A percentile compares a stretch with the other conserved stretches of the same genome.
Conservation (phyloP, 1,284 basidiomycete species). For the Moesziomyces globuligerus region DNA sequence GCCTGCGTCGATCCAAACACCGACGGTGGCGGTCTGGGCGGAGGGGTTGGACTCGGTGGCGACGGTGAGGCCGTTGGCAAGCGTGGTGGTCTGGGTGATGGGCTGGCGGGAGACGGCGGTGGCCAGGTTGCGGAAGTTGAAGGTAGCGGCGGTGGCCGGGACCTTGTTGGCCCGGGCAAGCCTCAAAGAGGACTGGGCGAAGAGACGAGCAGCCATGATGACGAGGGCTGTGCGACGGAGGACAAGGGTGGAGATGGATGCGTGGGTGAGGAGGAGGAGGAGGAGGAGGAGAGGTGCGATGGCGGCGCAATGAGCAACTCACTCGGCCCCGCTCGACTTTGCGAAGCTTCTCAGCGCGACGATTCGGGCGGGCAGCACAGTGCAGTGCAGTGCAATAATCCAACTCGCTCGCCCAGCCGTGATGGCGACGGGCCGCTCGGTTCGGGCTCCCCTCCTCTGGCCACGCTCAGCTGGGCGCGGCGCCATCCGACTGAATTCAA, state of each 20-base stretch:
- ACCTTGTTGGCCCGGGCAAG: constrained; percentile 48
- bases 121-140: constrained; percentile 49
- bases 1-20: constrained; percentile 98
- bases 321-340: too few species aligned
- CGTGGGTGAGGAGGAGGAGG: constrained; percentile 13
- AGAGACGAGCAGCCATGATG: constrained; percentile 53
- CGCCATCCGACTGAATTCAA: constrained; percentile 2
- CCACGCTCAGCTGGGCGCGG: background rate
- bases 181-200: constrained; percentile 53
- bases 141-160: constrained; percentile 41
- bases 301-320: background rate
- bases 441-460: too few species aligned
- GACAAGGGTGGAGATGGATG: background rate
- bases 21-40: constrained; percentile 97
- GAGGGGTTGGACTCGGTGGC: constrained; percentile 83
- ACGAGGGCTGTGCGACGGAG: constrained; percentile 32
- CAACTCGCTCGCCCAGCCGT: background rate
- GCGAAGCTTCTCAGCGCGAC: constrained; percentile 8
- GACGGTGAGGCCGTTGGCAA: constrained; percentile 65
- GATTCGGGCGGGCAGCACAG: background rate
- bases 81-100: constrained; percentile 62
- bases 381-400: background rate
- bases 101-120: constrained; percentile 54
- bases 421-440: constrained; percentile 9
- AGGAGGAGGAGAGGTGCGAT: constrained; percentile 3